Evolutionary conservation across 495 filamentous ascomycete genomes (phyloP).

Genomic region (Podospora comata): DNA sequence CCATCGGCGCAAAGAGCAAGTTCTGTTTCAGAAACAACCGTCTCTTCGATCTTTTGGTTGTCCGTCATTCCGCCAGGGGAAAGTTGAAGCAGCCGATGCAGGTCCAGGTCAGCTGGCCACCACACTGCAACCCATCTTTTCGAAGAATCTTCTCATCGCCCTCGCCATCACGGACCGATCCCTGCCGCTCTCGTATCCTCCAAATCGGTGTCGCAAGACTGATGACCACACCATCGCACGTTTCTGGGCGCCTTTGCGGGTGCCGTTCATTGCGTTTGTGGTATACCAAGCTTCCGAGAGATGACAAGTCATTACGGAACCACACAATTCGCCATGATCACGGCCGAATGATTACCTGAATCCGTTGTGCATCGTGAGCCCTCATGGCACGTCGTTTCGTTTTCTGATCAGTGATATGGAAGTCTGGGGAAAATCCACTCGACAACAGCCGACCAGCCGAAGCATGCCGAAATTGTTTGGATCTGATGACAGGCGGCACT

Average conservation of each 20-base stretch:
- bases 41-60: neutral
- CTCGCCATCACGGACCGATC: conserved; percentile 4
- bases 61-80: conserved; percentile 6
- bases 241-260: neutral
- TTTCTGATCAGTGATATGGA: neutral
- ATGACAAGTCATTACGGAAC: neutral
- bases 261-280: neutral
- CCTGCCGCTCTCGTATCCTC: conserved; percentile 5
- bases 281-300: neutral
- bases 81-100: conserved; percentile 16
- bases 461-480: neutral
- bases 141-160: neutral
- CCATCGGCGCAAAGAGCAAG: neutral
- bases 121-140: conserved; percentile 14
- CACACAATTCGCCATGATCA: no score
- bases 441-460: neutral
- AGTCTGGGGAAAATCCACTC: neutral
- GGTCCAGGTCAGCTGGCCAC: conserved; percentile 26
- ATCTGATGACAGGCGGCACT: conserved; percentile 2
- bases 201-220: neutral
- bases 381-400: neutral
- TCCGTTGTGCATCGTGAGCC: neutral
- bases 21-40: conserved; percentile 4
- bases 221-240: neutral
- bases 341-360: neutral